phyloP scores from a whole-genome alignment of 768 basidiomycete species.

The Suillus subalutaceus region DNA sequence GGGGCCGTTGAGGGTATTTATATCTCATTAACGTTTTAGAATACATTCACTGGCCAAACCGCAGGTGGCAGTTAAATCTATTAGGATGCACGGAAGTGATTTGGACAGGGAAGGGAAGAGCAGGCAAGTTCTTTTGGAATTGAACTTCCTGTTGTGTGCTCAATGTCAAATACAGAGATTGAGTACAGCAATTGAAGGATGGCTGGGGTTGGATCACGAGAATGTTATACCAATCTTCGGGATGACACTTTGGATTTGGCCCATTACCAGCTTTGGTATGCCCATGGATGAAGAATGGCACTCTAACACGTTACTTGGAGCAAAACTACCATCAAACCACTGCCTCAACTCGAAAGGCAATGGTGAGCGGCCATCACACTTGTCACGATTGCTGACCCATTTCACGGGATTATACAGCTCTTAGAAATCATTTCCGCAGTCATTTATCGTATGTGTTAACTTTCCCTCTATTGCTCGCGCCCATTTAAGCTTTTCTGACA shows the following conservation, averaged over 20 bases:
- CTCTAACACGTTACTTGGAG: constrained; percentile 23
- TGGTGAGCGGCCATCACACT: constrained; percentile 17
- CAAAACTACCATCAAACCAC: background rate
- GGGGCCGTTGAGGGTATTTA: constrained; percentile 1
- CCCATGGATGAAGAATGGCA: constrained; percentile 31
- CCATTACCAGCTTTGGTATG: constrained; percentile 27
- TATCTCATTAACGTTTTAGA: background rate
- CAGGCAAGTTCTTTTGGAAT: constrained; percentile 13
- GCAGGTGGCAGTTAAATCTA: constrained; percentile 32
- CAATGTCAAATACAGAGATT: constrained; percentile 13
- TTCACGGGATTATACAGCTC: constrained; percentile 3
- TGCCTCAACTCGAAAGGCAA: constrained; percentile 13
- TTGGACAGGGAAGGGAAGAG: constrained; percentile 15
- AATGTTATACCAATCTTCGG: constrained; percentile 25
- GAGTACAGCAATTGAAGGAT: constrained; percentile 21
- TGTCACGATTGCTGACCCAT: background rate
- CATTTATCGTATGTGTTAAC: constrained; percentile 11
- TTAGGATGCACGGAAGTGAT: constrained; percentile 17
- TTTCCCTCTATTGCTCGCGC: background rate
- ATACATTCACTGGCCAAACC: background rate
- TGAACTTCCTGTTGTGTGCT: background rate
- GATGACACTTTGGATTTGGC: constrained; percentile 22
- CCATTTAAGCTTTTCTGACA: background rate
- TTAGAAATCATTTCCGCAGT: constrained; percentile 7
- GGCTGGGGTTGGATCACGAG: constrained; percentile 28